Evolutionary conservation across 768 basidiomycete species (phyloP), one percentile per base, ranked within the genome.

Genomic region (Tephrocybe sp.): DNA sequence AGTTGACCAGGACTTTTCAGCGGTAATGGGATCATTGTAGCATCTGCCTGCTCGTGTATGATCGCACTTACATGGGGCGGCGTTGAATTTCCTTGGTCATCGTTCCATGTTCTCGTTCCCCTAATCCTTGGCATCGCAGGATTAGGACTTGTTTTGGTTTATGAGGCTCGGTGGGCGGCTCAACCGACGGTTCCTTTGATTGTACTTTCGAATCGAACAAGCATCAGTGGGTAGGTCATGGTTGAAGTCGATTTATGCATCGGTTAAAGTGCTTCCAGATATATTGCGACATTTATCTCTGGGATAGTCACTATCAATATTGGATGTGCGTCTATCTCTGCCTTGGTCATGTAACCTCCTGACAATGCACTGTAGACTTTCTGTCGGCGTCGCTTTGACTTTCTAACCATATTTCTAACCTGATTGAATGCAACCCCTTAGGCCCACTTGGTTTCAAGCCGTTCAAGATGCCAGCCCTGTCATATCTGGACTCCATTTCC

Each of bases 391-490:
- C n/a, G n/a, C 21, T 15, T 16, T 8, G 32, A 37, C 8, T 4
- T 19, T 21, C 8, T 19, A 19, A 3, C 5, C 5, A 8, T 19
- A 37, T 19, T 37, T 19, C 11, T 37, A 19, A 19, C 9, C 11
- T 37, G 3, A 37, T 5, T 3, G 5, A n/a, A n/a, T n/a, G n/a
- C n/a, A 32, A 6, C 4, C 27, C 5, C 5, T 15, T 22, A 51
- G 49, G 7, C 49, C 49, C 7, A 51, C 42, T 21, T 51, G 49
- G 49, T 75, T 75, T 55, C 75, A 76, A 49, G 66, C 74, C 1
- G 64, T 65, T 15, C 67, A 66, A 46, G 63, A 49, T 9, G 69
- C 64, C 1, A 58, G 58, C 1, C 70, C 76, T 0, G 53, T 74
- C n/a, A 43, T 55, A 0, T 68, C 69, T 5, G 72, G 74, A 1